Conservation (phyloP, 2,329 filamentous ascomycete species). For the Fusarium cyanostomum region DNA sequence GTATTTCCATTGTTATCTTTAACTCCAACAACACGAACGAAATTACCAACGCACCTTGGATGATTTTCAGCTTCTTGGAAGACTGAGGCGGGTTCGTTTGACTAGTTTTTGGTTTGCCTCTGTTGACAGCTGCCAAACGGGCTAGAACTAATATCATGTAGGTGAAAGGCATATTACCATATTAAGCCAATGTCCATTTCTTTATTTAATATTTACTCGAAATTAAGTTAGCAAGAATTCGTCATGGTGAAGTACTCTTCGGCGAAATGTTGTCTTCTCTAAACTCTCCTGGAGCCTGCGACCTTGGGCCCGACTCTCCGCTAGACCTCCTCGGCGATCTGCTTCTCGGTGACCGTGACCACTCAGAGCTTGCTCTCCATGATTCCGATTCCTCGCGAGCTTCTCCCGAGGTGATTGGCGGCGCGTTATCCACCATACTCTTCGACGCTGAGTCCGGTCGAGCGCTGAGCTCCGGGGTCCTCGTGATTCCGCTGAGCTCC, state of each 20-base stretch:
- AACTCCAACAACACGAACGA: neutral
- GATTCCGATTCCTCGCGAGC: neutral
- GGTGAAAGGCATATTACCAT: neutral
- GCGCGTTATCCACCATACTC: neutral
- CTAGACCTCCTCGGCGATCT: neutral
- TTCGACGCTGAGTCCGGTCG: neutral
- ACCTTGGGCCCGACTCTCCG: neutral
- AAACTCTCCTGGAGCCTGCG: neutral
- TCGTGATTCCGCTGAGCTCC: conserved; percentile 18
- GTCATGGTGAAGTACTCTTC: neutral
- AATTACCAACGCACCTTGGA: neutral
- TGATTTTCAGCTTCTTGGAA: neutral
- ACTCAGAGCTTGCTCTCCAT: conserved; percentile 1
- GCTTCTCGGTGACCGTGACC: conserved; percentile 17
- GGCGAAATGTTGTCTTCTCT: neutral
- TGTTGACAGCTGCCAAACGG: neutral
- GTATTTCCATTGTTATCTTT: neutral
- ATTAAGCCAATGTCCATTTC: no score
- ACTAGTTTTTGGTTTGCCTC: neutral
- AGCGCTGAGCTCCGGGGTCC: conserved; percentile 21
- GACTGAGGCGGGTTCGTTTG: neutral
- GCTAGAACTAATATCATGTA: neutral
- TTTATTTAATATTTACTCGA: no score
- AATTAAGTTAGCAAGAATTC: no score
- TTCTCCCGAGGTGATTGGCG: neutral